Evolutionary conservation across 2,329 filamentous ascomycete species (phyloP).

Genomic region (Penicillium hordei): DNA sequence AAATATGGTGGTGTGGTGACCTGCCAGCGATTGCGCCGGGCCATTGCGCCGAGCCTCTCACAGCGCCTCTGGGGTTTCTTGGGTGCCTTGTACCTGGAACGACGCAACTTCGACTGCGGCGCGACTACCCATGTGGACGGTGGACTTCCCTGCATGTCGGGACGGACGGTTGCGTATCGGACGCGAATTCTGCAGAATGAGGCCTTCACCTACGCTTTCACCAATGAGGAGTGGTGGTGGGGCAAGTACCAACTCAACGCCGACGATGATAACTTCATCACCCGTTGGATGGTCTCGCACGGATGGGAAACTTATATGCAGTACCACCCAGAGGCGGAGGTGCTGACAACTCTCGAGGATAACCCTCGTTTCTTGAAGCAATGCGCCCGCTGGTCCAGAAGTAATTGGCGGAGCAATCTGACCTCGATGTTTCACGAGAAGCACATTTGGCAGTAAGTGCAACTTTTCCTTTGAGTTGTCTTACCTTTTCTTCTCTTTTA

Average conservation of each 20-base stretch:
- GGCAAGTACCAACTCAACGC: constrained; percentile 86
- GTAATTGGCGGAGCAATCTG: constrained; percentile 96
- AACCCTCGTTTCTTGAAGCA: constrained; percentile 87
- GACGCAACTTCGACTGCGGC: constrained; percentile 94
- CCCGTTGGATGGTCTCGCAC: constrained; percentile 89
- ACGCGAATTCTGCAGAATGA: constrained; percentile 83
- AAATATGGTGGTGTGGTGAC: constrained; percentile 88
- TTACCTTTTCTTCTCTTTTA: constrained; percentile 8
- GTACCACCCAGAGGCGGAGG: constrained; percentile 85
- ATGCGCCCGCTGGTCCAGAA: constrained; percentile 91
- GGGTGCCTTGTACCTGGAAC: constrained; percentile 86
- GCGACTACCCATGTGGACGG: constrained; percentile 94
- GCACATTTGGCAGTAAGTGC: constrained; percentile 80
- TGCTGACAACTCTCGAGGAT: constrained; percentile 90
- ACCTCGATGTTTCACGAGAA: constrained; percentile 83
- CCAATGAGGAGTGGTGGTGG: constrained; percentile 79
- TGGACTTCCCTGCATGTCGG: constrained; percentile 94
- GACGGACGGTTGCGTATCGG: constrained; percentile 87
- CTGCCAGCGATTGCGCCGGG: constrained; percentile 79
- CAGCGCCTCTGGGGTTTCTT: constrained; percentile 81
- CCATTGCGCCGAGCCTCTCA: constrained; percentile 58
- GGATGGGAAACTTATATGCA: constrained; percentile 94
- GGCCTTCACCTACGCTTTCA: constrained; percentile 84
- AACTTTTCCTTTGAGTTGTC: constrained; percentile 9
- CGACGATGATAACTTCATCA: constrained; percentile 98